Percentiles rank a stretch among this genome's conserved stretches.
Evolutionary conservation across 2,329 filamentous ascomycete species (phyloP).

Genomic region (Pseudopithomyces chartarum): DNA sequence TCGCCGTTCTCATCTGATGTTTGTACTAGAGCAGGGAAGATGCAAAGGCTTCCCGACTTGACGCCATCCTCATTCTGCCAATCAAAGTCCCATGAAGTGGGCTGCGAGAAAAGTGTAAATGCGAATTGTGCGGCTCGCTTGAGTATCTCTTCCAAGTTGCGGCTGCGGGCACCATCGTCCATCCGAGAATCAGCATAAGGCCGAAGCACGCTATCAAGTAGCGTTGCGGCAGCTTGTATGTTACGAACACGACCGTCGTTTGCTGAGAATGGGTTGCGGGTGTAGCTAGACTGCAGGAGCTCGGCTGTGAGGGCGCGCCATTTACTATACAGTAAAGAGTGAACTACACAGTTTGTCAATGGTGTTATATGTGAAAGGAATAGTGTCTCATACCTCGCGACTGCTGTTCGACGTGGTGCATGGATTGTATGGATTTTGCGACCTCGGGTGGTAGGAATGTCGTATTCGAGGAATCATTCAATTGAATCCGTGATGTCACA

Average conservation of each 20-base stretch:
- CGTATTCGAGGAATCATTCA: slow-evolving; percentile 15
- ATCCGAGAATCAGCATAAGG: slow-evolving; percentile 33
- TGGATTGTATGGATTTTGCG: slow-evolving; percentile 24
- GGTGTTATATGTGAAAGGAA: not conserved
- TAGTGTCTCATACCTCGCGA: slow-evolving; percentile 28
- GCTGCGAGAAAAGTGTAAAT: slow-evolving; percentile 44
- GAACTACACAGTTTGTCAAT: slow-evolving; percentile 21
- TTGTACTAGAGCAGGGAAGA: slow-evolving; percentile 44
- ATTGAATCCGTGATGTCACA: slow-evolving; percentile 28
- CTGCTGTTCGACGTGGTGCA: slow-evolving; percentile 11
- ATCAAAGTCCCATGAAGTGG: slow-evolving; percentile 39
- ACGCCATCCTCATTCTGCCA: slow-evolving; percentile 32
- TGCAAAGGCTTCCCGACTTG: slow-evolving; percentile 34
- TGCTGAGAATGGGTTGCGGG: slow-evolving; percentile 27
- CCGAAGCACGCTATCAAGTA: slow-evolving; percentile 33
- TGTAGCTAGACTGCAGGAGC: slow-evolving; percentile 33
- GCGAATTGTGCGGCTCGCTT: slow-evolving; percentile 40
- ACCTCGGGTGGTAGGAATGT: slow-evolving; percentile 37
- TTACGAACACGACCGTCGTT: slow-evolving; percentile 31
- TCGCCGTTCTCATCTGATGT: slow-evolving; percentile 35
- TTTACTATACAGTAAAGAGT: slow-evolving; percentile 22
- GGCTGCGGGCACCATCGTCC: slow-evolving; percentile 31
- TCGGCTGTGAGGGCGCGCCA: slow-evolving; percentile 41
- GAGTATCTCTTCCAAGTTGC: slow-evolving; percentile 43
- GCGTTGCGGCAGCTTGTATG: slow-evolving; percentile 23